Conservation (phyloP, 2,329 filamentous ascomycete genomes). For the Aspergillus brasiliensis region DNA sequence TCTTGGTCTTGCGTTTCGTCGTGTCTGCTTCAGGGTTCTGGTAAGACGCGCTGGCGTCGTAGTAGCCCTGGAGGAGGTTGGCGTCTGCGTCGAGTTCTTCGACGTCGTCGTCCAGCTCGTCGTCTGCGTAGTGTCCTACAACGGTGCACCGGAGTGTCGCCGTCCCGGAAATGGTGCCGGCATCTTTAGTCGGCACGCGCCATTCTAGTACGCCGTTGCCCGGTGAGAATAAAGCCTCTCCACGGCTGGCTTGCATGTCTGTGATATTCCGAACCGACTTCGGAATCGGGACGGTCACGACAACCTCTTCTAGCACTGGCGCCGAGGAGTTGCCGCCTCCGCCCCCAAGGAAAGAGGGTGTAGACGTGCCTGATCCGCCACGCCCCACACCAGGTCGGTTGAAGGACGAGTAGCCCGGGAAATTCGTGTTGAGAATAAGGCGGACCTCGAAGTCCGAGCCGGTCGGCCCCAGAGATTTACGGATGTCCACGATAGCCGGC, state of each 20-base stretch:
- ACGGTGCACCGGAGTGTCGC: conserved; percentile 81
- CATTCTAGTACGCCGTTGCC: conserved; percentile 76
- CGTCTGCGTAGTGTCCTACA: conserved; percentile 61
- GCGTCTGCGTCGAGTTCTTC: conserved; percentile 37
- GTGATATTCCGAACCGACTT: conserved; percentile 76
- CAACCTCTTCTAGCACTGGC: conserved; percentile 72
- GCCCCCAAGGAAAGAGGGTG: conserved; percentile 51
- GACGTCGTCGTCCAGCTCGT: conserved; percentile 49
- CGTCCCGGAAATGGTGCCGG: conserved; percentile 65
- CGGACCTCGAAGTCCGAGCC: conserved; percentile 89
- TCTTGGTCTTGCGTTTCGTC: conserved; percentile 38
- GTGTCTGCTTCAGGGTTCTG: conserved; percentile 29
- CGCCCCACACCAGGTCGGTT: conserved; percentile 42
- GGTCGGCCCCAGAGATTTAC: conserved; percentile 71
- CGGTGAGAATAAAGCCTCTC: conserved; percentile 79
- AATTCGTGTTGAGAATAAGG: conserved; percentile 69
- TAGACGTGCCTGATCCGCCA: conserved; percentile 50
- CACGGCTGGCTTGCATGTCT: conserved; percentile 77
- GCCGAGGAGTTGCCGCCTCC: conserved; percentile 59
- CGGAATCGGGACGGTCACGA: conserved; percentile 77
- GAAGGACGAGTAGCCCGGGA: conserved; percentile 52
- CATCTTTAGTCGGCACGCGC: conserved; percentile 77
- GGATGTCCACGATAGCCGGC: conserved; percentile 79
- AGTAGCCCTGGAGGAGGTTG: conserved; percentile 50
- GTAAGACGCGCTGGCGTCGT: conserved; percentile 45